phyloP scores from a whole-genome alignment of 495 filamentous ascomycete species.

The Patellaria atrata region DNA sequence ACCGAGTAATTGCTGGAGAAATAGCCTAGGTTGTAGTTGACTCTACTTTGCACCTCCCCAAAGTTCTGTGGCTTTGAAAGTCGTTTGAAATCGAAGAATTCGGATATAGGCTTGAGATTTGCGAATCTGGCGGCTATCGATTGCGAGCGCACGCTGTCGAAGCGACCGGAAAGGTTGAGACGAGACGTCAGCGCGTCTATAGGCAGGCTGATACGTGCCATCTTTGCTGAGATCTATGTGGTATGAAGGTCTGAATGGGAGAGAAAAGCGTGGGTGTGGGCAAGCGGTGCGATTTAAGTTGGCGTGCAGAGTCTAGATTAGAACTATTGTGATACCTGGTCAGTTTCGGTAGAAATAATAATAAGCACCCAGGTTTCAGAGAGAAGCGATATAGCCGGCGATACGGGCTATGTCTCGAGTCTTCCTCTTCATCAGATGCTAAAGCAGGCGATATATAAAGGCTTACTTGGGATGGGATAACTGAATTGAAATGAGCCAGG shows the following conservation, averaged over 20 bases:
- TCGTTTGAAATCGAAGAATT: constrained; percentile 93
- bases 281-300: too few species aligned
- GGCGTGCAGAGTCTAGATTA: too few species aligned
- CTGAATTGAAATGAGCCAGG: too few species aligned
- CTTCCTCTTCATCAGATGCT: too few species aligned
- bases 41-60: constrained; percentile 75
- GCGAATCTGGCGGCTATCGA: constrained; percentile 70
- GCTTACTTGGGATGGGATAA: too few species aligned
- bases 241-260: constrained; percentile 4
- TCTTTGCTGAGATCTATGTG: too few species aligned
- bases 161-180: constrained; percentile 62
- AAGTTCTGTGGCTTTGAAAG: constrained; percentile 88
- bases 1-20: constrained; percentile 98
- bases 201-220: constrained; percentile 84
- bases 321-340: too few species aligned
- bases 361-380: too few species aligned
- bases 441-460: too few species aligned
- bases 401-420: too few species aligned
- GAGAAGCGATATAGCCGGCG: too few species aligned
- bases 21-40: constrained; percentile 94
- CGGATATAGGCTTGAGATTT: constrained; percentile 79
- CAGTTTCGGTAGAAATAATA: too few species aligned
- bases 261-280: not conserved
- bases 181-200: constrained; percentile 83
- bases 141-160: constrained; percentile 63